Evolutionary conservation across 345 rosid genomes (phyloP).

Genomic region (Lepidium aucheri): DNA sequence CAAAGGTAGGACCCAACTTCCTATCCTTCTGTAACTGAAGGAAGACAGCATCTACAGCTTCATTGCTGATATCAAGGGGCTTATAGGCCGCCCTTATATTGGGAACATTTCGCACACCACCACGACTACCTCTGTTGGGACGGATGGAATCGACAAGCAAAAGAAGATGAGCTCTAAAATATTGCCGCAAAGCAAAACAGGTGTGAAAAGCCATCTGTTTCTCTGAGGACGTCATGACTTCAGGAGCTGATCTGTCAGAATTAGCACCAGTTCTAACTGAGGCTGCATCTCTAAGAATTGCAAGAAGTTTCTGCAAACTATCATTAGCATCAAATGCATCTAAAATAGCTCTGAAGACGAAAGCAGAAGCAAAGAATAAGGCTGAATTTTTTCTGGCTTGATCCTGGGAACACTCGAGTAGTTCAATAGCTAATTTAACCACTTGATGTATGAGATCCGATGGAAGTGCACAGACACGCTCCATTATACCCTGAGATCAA

Average conservation of each 20-base stretch:
- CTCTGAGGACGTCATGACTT: conserved; percentile 83
- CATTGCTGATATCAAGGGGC: conserved; percentile 96
- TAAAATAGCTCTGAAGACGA: conserved; percentile 88
- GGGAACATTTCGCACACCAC: conserved; percentile 60
- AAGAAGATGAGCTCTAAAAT: conserved; percentile 93
- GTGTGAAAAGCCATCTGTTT: conserved; percentile 96
- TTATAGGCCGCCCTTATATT: conserved; percentile 83
- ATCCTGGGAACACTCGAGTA: conserved; percentile 81
- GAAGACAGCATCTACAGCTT: conserved; percentile 87
- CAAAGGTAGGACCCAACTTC: conserved; percentile 89
- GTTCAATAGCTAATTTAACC: conserved; percentile 83
- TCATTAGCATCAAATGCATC: conserved; percentile 94
- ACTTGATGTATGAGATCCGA: conserved; percentile 65
- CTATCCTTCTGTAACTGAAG: conserved; percentile 93
- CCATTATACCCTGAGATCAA: conserved; percentile 78
- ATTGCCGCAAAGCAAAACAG: conserved; percentile 90
- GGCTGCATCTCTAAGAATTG: conserved; percentile 74
- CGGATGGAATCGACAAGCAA: conserved; percentile 87
- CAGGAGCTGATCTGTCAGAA: conserved; percentile 77
- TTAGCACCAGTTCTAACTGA: conserved; percentile 85
- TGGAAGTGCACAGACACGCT: conserved; percentile 96
- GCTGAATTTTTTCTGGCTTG: conserved; percentile 93
- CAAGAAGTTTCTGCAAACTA: conserved; percentile 77
- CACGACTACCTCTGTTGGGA: conserved; percentile 70
- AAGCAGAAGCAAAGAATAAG: conserved; percentile 89